Percentiles rank a stretch among this genome's conserved stretches.
Evolutionary conservation across 257 asterid genomes (phyloP).

Genomic region (Rhazya stricta): DNA sequence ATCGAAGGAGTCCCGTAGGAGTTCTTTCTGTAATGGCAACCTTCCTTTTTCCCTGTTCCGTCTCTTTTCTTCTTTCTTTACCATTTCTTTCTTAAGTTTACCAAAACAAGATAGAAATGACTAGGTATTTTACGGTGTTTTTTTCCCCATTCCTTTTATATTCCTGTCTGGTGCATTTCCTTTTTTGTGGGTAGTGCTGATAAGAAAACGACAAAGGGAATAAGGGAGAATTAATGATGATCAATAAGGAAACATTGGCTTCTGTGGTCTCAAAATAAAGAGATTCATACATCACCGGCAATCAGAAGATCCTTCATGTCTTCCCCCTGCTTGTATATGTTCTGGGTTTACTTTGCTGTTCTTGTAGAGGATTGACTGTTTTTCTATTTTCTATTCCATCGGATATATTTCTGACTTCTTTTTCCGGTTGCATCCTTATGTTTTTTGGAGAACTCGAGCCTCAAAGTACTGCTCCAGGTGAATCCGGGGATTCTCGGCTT

Average conservation of each 20-base stretch:
- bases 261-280: conserved; percentile 54
- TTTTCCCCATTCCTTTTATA: neutral
- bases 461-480: conserved; percentile 9
- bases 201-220: conserved; percentile 23
- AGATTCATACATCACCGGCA: conserved; percentile 31
- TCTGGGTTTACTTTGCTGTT: neutral
- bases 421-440: neutral
- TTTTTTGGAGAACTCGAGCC: conserved; percentile 6
- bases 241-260: conserved; percentile 36
- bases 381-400: neutral
- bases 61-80: neutral
- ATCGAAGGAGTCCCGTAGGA: neutral
- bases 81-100: conserved; percentile 17
- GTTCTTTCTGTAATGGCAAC: neutral
- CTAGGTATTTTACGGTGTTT: neutral
- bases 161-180: conserved; percentile 17
- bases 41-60: neutral
- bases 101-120: conserved; percentile 22
- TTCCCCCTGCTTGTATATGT: conserved; percentile 8
- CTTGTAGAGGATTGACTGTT: neutral
- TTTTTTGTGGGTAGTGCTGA: conserved; percentile 21
- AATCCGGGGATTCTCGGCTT: neutral
- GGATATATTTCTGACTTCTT: neutral
- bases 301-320: conserved; percentile 26
- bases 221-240: conserved; percentile 16